phyloP scores from a whole-genome alignment of 306 rosid genomes.

The Ochetophila trinervis region DNA sequence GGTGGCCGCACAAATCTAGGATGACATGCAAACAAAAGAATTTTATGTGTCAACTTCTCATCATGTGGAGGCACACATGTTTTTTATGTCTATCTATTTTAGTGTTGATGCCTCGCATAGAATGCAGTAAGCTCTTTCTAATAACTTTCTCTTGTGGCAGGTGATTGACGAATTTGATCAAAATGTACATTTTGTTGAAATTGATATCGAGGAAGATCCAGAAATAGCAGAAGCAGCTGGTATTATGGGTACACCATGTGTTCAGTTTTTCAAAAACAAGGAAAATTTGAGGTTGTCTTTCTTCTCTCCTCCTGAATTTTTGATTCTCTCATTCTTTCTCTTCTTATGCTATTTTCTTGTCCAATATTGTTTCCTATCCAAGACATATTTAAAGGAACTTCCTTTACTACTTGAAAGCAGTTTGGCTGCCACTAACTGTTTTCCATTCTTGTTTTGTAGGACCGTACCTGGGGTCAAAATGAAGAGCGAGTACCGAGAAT shows the following conservation, averaged over 20 bases:
- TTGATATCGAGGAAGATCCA: constrained; percentile 95
- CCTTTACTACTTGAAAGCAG: constrained; percentile 2
- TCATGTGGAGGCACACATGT: background rate
- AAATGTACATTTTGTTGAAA: constrained; percentile 89
- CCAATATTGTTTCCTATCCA: background rate
- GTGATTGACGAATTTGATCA: constrained; percentile 87
- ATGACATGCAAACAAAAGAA: background rate
- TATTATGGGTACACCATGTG: constrained; percentile 98
- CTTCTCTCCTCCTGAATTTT: constrained; percentile 20
- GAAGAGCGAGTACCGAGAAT: constrained; percentile 87
- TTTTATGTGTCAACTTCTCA: background rate
- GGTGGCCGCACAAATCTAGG: background rate
- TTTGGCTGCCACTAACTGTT: constrained; percentile 7
- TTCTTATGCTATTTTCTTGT: background rate
- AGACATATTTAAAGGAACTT: constrained; percentile 1
- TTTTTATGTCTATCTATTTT: background rate
- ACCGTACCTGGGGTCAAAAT: constrained; percentile 82
- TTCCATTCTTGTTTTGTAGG: constrained; percentile 42
- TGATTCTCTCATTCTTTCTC: constrained; percentile 9
- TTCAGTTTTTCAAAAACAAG: constrained; percentile 91
- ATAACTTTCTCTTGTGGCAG: constrained; percentile 35
- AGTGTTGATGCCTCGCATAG: constrained; percentile 6
- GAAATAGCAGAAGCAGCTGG: constrained; percentile 97
- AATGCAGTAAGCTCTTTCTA: constrained; percentile 4
- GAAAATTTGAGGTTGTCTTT: constrained; percentile 70